Percentiles rank a stretch among this genome's conserved stretches.
Evolutionary conservation across 2,329 filamentous ascomycete species (phyloP).

Genomic region (Neurospora sp.): DNA sequence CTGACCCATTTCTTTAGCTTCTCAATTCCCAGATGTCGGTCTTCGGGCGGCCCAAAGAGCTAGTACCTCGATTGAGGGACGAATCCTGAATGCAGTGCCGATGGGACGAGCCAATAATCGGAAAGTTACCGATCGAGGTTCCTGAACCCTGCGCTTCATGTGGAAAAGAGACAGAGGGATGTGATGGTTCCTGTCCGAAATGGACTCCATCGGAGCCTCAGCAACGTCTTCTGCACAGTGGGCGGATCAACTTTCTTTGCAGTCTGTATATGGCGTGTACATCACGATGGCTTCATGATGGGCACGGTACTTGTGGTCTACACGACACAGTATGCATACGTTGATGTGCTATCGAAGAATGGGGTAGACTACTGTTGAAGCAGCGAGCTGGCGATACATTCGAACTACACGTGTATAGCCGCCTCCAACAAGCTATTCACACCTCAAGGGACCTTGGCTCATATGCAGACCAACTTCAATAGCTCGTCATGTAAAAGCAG

Average conservation of each 20-base stretch:
- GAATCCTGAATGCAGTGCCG: background rate
- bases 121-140: constrained; percentile 8
- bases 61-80: background rate
- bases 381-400: background rate
- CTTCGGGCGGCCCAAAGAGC: background rate
- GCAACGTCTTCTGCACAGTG: background rate
- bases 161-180: background rate
- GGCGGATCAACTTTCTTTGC: background rate
- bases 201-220: background rate
- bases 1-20: background rate
- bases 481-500: background rate
- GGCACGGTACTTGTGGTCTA: background rate
- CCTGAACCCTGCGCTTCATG: constrained; percentile 7
- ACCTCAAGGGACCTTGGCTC: background rate
- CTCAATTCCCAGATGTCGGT: background rate
- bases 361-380: background rate
- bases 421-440: background rate
- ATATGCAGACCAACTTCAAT: background rate
- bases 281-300: background rate
- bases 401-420: background rate
- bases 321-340: background rate
- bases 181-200: background rate
- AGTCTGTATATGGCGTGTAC: background rate
- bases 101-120: constrained; percentile 13
- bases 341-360: background rate